Base-by-base conservation (phyloP, 2,329 filamentous ascomycete genomes). In the Zopfia rhizophila region DNA sequence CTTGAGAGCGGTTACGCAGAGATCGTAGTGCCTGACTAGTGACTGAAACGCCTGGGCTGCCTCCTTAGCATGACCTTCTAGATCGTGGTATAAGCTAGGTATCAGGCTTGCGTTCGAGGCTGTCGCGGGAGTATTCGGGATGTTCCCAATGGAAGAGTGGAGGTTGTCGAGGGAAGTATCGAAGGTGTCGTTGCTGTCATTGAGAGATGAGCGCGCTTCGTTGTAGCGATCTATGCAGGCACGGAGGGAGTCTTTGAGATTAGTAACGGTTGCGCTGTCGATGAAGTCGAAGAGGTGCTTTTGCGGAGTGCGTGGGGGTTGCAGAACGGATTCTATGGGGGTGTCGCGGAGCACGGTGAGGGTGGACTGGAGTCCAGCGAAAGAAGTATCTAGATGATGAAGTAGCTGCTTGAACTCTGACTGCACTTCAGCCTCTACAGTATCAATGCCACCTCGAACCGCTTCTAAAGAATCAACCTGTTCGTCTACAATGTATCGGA, bases 1-100 rank as follows among this genome's bases (percentile, higher is more conserved):
- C 48, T 91, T 89, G 30, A 97, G 87, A 1, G 93, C 93, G 1
- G 88, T 93, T 11, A 96, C 90, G 69, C 93, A 97, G 55, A 96
- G 84, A 69, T 97, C 93, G 67, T 96, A 97, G 72, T 97, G 93
- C 18, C 82, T 84, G 6, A 91, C 91, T 3, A 97, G 77, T 1
- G 88, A 91, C 45, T 90, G 83, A 2, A 97, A 82, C 4, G 91
- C 81, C 45, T 87, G 81, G 4, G 92, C 93, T 85, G 95, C 93
- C 60, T 87, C 85, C 52, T 89, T 86, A 0, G 92, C 92, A 57
- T 93, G 86, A 11, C 79, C 79, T 54, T 92, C 85, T 24, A 96
- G 79, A 3, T 70, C 65, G 39, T 73, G 73, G 53, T 81, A 80
- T 27, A 80, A 65, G 7, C 64, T 59, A 0, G 78, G 75, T 31